Conservation (phyloP, 2,329 filamentous ascomycete genomes). For the Fusarium austroafricanum region DNA sequence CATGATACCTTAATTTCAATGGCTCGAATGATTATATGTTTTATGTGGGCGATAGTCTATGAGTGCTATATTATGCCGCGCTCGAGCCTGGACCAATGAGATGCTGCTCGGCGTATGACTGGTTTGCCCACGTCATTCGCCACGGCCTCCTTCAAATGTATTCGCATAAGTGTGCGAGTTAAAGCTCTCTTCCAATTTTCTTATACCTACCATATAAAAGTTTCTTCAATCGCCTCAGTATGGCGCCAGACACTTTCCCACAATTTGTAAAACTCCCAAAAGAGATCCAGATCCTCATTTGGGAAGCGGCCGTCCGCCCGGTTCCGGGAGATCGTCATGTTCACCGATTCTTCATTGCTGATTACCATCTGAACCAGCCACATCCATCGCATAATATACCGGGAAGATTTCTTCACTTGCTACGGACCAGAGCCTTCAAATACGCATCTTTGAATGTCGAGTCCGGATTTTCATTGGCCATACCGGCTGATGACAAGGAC, state of each 20-base stretch:
- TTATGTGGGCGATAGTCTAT: too few species aligned
- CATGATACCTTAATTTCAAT: not conserved
- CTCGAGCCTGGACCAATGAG: not conserved
- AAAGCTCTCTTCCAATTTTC: not conserved
- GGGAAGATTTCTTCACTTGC: not conserved
- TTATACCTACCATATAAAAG: not conserved
- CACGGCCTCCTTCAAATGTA: not conserved
- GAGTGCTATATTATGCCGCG: too few species aligned
- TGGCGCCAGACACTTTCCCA: conserved; percentile 8
- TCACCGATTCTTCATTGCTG: conserved; percentile 22
- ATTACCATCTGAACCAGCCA: not conserved
- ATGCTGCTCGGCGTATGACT: not conserved
- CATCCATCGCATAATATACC: not conserved
- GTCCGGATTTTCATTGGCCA: not conserved
- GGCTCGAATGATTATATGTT: not conserved
- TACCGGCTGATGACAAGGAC: conserved; percentile 5
- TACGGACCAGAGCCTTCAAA: not conserved
- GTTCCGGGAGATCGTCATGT: conserved; percentile 8
- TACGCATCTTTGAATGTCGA: not conserved
- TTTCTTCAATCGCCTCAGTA: not conserved
- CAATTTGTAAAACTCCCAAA: conserved; percentile 6
- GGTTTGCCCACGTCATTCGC: not conserved
- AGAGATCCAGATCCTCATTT: conserved; percentile 25
- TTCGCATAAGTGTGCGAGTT: not conserved
- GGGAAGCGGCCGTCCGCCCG: conserved; percentile 25